phyloP scores from a whole-genome alignment of 306 rosid genomes.

The Albizia julibrissin region DNA sequence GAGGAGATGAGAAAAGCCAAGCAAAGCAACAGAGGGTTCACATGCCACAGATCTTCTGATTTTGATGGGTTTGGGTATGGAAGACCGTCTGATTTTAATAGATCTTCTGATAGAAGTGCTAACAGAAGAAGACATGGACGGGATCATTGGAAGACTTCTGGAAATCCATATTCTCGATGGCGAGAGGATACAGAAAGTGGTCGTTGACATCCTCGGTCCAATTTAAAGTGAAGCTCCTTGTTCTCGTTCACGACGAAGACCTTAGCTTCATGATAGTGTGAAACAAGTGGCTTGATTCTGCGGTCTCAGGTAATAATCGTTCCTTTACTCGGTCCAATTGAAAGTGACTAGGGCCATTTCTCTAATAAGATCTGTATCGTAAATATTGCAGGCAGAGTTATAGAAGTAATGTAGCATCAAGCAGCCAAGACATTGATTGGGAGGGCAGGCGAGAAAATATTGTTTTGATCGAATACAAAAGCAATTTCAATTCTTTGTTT shows the following conservation, averaged over 20 bases:
- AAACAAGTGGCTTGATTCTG: conserved; percentile 18
- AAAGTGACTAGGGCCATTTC: conserved; percentile 26
- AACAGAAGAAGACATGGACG: conserved; percentile 44
- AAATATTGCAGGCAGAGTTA: conserved; percentile 33
- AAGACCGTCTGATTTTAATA: conserved; percentile 44
- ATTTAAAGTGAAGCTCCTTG: conserved; percentile 25
- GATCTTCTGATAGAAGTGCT: conserved; percentile 51
- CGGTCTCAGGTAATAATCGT: conserved; percentile 33
- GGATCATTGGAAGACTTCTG: conserved; percentile 48
- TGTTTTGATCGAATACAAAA: neutral
- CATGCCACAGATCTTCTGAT: conserved; percentile 57
- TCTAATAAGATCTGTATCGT: neutral
- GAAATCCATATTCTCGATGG: conserved; percentile 48
- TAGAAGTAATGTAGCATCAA: conserved; percentile 5
- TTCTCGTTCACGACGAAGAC: conserved; percentile 19
- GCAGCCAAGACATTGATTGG: conserved; percentile 15
- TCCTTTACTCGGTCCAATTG: conserved; percentile 22
- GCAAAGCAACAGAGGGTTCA: conserved; percentile 47
- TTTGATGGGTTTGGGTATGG: conserved; percentile 46
- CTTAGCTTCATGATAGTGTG: conserved; percentile 30
- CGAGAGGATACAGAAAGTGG: conserved; percentile 23
- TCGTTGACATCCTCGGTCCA: neutral
- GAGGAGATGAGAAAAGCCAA: conserved; percentile 75
- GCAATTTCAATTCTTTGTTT: neutral
- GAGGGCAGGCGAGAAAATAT: conserved; percentile 23